Evolutionary conservation across 768 basidiomycete genomes (phyloP).

Genomic region (Lepiota venenata): DNA sequence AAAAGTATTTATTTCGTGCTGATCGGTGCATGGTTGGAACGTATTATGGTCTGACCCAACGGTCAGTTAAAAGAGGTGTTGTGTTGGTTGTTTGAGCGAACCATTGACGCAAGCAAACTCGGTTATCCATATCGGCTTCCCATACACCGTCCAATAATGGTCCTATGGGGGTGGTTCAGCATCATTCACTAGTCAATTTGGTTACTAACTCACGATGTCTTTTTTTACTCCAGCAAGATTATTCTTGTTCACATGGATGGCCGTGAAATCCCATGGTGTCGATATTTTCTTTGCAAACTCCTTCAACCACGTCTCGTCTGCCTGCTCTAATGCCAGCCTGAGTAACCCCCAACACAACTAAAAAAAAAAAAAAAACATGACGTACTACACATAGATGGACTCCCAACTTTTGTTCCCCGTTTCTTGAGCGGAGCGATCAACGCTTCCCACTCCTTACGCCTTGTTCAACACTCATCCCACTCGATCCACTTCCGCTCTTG

Average conservation of each 20-base stretch:
- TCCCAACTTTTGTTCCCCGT: slow-evolving; percentile 39
- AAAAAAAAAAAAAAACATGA: not conserved
- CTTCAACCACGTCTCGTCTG: slow-evolving; percentile 44
- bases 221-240: slow-evolving; percentile 39
- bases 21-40: slow-evolving; percentile 42
- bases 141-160: slow-evolving; percentile 36
- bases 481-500: slow-evolving; percentile 38
- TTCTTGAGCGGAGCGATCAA: slow-evolving; percentile 37
- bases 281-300: slow-evolving; percentile 33
- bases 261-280: slow-evolving; percentile 43
- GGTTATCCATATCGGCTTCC: slow-evolving; percentile 46
- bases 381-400: slow-evolving; percentile 49
- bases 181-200: too few relatives aligned
- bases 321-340: slow-evolving; percentile 32
- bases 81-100: slow-evolving; percentile 19
- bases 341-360: not conserved
- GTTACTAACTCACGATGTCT: slow-evolving; percentile 31
- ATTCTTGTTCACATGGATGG: slow-evolving; percentile 48
- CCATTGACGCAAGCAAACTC: slow-evolving; percentile 49
- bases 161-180: slow-evolving; percentile 22
- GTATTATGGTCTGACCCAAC: slow-evolving; percentile 29
- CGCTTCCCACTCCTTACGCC: slow-evolving; percentile 37
- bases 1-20: slow-evolving; percentile 37
- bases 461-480: slow-evolving; percentile 39
- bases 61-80: not conserved